Evolutionary conservation across 2,329 filamentous ascomycete species (phyloP).

Genomic region (Endothia cerciana): DNA sequence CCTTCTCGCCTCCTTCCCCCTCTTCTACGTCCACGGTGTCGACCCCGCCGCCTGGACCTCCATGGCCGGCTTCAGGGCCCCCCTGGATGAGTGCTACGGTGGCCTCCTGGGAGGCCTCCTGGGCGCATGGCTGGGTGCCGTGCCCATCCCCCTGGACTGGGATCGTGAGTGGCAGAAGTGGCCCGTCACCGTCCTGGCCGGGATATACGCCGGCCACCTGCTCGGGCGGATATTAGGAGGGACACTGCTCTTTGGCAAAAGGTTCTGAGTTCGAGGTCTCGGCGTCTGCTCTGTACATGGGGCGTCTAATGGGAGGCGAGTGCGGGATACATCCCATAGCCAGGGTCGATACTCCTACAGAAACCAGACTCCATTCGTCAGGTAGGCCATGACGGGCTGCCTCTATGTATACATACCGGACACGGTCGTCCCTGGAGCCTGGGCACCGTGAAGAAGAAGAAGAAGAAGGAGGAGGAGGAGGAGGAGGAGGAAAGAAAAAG

Average conservation of each 20-base stretch:
- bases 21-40: constrained; percentile 86
- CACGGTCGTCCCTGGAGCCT: too few species aligned
- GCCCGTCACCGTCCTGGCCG: constrained; percentile 88
- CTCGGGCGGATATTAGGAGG: constrained; percentile 69
- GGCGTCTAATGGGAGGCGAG: too few species aligned
- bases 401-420: too few species aligned
- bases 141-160: constrained; percentile 97
- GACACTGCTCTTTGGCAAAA: constrained; percentile 51
- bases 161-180: constrained; percentile 99
- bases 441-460: too few species aligned
- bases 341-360: too few species aligned
- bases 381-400: too few species aligned
- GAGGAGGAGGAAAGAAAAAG: neutral
- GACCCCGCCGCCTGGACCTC: constrained; percentile 72
- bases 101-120: constrained; percentile 76
- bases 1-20: constrained; percentile 74
- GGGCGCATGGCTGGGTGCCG: constrained; percentile 90
- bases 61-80: constrained; percentile 67
- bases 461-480: too few species aligned
- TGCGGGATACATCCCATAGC: too few species aligned
- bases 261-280: constrained; percentile 37
- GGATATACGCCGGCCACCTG: constrained; percentile 78
- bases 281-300: too few species aligned
- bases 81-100: constrained; percentile 84
- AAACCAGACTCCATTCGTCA: too few species aligned